Evolutionary conservation across 2,329 filamentous ascomycete genomes (phyloP), one percentile per base, ranked within the genome.

Genomic region (Ascochyta lentis): DNA sequence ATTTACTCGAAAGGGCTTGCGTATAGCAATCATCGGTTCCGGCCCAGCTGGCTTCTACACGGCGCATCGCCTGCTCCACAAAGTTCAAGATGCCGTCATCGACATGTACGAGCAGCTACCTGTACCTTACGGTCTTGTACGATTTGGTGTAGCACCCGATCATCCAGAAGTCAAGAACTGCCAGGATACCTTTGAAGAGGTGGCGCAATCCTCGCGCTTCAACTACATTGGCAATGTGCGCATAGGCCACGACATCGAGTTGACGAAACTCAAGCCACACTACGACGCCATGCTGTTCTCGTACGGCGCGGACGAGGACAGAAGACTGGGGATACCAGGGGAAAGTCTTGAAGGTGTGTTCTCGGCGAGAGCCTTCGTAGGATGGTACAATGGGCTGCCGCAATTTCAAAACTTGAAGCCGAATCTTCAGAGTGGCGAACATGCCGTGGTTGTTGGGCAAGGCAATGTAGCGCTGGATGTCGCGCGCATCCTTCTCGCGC

Each of bases 141-240:
- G 95, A 51, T 96, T 95, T 71, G 95, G 95, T 8, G 95, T 99
- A 55, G 96, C 95, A n/a, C 95, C 95, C 5, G 95, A 99, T 74
- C 95, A 99, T 77, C 94, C 95, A 0, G 94, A 99, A 79, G 95
- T 99, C 64, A 99, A 99, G 92, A 98, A 97, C 72, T 98, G 94
- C 73, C 89, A 96, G 79, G 91, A 95, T 13, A 96, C 92, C 67
- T 97, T 99, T 67, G 87, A 90, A 61, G 90, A 96, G 72, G 90
- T 98, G 35, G 95, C 94, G 1, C 81, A 84, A 29, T 93, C 90
- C 3, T 85, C 90, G 1, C 85, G 88, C 49, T 98, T 98, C 77
- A 91, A 88, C 48, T 99, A 97, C 72, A 82, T 97, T 42, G 95
- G 95, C 52, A 99, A 99, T 70, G 84, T 96, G 40, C 85, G 89